These are phyloP conservation scores for Stephanodiscus triporus DNA, from an alignment of 108 stramenopile species.

Conservation along the genomic window DNA sequence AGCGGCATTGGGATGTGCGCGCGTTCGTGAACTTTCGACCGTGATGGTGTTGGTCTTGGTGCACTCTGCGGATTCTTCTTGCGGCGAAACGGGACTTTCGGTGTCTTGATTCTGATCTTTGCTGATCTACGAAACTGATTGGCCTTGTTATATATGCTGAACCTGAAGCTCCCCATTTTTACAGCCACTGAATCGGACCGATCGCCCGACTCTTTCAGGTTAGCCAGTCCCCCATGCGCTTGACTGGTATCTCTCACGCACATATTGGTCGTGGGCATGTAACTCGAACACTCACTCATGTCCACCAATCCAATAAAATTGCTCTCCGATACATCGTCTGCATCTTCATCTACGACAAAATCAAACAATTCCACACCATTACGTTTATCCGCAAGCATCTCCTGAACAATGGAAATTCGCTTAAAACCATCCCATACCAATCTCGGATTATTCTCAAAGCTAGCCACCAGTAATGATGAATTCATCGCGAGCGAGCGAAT, in stretches of 20 bases:
- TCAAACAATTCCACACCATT: conserved; percentile 32
- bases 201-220: not conserved
- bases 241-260: conserved; percentile 29
- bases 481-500: conserved; percentile 50
- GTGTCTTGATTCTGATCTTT: not conserved
- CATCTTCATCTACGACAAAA: conserved; percentile 43
- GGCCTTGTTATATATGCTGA: conserved; percentile 29
- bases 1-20: not conserved
- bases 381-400: conserved; percentile 34
- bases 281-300: conserved; percentile 43
- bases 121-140: not conserved
- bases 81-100: not conserved
- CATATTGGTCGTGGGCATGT: conserved; percentile 38
- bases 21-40: not conserved
- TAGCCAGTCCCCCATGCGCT: not conserved
- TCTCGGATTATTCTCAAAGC: conserved; percentile 42
- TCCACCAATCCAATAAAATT: conserved; percentile 23
- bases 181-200: not conserved
- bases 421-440: conserved; percentile 3
- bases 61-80: not conserved
- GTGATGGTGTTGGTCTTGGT: not conserved
- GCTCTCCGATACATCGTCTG: not conserved
- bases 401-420: not conserved
- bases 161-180: conserved; percentile 7
- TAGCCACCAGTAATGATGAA: conserved; percentile 45